These are phyloP conservation scores for Excoecaria cochinchinensis DNA, from an alignment of 345 rosid species.

Conservation along the genomic window DNA sequence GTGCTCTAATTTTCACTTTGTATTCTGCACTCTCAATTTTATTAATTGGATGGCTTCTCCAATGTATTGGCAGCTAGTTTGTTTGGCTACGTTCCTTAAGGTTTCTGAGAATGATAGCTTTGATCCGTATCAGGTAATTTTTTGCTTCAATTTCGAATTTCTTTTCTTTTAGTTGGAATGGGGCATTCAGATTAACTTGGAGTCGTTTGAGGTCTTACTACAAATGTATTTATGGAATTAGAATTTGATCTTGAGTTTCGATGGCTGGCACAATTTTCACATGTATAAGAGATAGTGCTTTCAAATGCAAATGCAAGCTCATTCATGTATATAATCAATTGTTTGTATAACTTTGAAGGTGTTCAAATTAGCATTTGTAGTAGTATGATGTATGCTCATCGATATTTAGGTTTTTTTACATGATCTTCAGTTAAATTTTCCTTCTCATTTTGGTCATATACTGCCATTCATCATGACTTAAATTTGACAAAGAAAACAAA, in stretches of 20 bases:
- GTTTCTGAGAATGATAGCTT: constrained; percentile 85
- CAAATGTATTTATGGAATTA: not conserved
- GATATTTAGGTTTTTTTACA: not conserved
- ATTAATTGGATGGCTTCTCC: not conserved
- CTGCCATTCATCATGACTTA: not conserved
- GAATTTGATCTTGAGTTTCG: not conserved
- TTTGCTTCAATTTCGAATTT: not conserved
- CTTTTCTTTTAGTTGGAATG: constrained; percentile 6
- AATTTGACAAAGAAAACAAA: not conserved
- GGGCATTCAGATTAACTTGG: not conserved
- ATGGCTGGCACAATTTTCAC: not conserved
- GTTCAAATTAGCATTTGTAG: not conserved
- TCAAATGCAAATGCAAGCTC: constrained; percentile 1
- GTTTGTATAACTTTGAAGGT: not conserved
- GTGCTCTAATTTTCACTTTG: not conserved
- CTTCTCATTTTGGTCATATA: not conserved
- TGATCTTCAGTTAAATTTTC: not conserved
- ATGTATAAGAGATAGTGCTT: not conserved
- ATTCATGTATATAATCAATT: not conserved
- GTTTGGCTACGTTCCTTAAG: constrained; percentile 88
- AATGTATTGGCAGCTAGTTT: constrained; percentile 74
- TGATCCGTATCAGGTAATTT: constrained; percentile 85
- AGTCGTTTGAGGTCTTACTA: not conserved
- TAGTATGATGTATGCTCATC: not conserved
- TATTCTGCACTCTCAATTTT: not conserved